Percentiles rank a stretch among this genome's conserved stretches.
phyloP scores from a whole-genome alignment of 1,284 basidiomycete genomes.

The Afroboletus lepidellus region DNA sequence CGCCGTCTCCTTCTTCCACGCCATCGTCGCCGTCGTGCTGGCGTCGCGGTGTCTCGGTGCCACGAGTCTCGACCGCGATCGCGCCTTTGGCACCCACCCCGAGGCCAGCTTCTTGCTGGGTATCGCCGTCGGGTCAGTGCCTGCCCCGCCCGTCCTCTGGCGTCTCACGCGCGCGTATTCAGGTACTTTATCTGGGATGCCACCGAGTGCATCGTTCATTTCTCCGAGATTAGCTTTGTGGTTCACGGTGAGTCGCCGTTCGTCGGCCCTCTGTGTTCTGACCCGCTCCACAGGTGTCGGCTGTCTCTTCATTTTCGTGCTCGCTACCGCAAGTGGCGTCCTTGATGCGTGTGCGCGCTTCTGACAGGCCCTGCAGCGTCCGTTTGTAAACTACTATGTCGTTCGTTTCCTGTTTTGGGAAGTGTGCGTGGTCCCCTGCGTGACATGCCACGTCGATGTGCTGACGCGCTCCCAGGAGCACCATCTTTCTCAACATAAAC shows the following conservation, averaged over 20 bases:
- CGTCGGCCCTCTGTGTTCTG: not conserved
- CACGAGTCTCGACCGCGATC: slow-evolving; percentile 41
- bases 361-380: slow-evolving; percentile 46
- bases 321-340: slow-evolving; percentile 54
- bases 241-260: slow-evolving; percentile 50
- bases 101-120: slow-evolving; percentile 39
- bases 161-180: slow-evolving; percentile 2
- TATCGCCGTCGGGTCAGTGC: slow-evolving; percentile 47
- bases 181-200: slow-evolving; percentile 59
- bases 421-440: slow-evolving; percentile 42
- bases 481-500: slow-evolving; percentile 75
- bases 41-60: slow-evolving; percentile 40
- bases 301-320: slow-evolving; percentile 57
- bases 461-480: slow-evolving; percentile 49
- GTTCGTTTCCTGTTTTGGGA: slow-evolving; percentile 76
- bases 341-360: not conserved
- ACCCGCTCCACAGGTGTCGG: slow-evolving; percentile 43
- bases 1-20: slow-evolving; percentile 50
- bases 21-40: slow-evolving; percentile 43
- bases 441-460: slow-evolving; percentile 2
- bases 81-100: slow-evolving; percentile 49
- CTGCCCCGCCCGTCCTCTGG: not conserved
- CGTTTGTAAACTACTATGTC: slow-evolving; percentile 72
- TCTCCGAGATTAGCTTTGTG: slow-evolving; percentile 57
- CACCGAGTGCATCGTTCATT: slow-evolving; percentile 47